Percentiles rank a stretch among this genome's conserved stretches.
These are phyloP conservation scores for Rhizopogon hawkerae DNA, from an alignment of 1,284 basidiomycete genomes.

Conservation along the genomic window DNA sequence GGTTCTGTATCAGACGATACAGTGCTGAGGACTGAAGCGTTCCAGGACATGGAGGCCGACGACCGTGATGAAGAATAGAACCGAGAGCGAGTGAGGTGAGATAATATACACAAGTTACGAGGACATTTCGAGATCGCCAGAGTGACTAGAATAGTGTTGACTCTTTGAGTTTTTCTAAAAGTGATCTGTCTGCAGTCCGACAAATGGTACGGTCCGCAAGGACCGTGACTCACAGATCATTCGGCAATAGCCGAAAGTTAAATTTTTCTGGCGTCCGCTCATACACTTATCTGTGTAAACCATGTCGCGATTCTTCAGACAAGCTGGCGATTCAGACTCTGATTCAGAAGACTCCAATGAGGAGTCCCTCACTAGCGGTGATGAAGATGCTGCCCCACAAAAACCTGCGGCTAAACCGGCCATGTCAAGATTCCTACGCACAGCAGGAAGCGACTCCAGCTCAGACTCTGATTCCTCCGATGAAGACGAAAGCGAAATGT, in stretches of 20 bases:
- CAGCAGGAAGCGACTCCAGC: slow-evolving; percentile 37
- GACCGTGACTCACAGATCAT: too few relatives aligned
- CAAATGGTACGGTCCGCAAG: too few relatives aligned
- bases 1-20: slow-evolving; percentile 73
- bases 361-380: slow-evolving; percentile 72
- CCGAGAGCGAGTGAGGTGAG: background rate
- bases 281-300: slow-evolving; percentile 2
- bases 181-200: too few relatives aligned
- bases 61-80: slow-evolving; percentile 1
- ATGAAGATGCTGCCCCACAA: slow-evolving; percentile 48
- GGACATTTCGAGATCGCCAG: slow-evolving; percentile 1
- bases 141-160: background rate
- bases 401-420: slow-evolving; percentile 37
- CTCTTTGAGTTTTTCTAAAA: background rate
- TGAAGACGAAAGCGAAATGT: slow-evolving; percentile 29
- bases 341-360: slow-evolving; percentile 74
- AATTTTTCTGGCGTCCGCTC: background rate
- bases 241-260: background rate
- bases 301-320: slow-evolving; percentile 86
- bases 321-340: slow-evolving; percentile 73
- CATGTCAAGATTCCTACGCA: slow-evolving; percentile 70
- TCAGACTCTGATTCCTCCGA: slow-evolving; percentile 41
- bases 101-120: background rate
- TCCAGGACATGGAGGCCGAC: slow-evolving; percentile 45
- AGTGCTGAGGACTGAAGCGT: slow-evolving; percentile 45